Conservation (phyloP, 495 filamentous ascomycete species). For the Podospora comata region DNA sequence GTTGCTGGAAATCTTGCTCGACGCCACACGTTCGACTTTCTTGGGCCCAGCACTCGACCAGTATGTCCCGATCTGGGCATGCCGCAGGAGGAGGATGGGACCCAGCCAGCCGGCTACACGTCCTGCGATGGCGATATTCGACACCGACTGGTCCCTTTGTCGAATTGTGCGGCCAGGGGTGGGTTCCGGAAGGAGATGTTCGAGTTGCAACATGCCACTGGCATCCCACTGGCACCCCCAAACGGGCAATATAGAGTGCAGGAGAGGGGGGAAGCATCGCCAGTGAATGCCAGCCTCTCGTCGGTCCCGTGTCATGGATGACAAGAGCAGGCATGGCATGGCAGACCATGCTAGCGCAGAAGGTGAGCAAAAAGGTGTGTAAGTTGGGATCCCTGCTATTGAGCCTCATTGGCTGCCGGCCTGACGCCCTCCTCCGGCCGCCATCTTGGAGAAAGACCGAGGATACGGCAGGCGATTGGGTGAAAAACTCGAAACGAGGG, state of each 20-base stretch:
- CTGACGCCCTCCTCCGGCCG: slow-evolving; percentile 31
- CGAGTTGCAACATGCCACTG: neutral
- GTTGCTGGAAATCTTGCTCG: slow-evolving; percentile 6
- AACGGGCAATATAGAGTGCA: slow-evolving; percentile 26
- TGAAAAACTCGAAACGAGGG: slow-evolving; percentile 16
- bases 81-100: slow-evolving; percentile 12
- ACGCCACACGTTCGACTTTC: slow-evolving; percentile 16
- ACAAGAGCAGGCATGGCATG: slow-evolving; percentile 8
- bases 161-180: neutral
- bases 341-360: slow-evolving; percentile 33
- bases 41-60: neutral
- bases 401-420: slow-evolving; percentile 35
- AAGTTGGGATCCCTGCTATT: slow-evolving; percentile 36
- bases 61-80: slow-evolving; percentile 18
- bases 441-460: slow-evolving; percentile 31
- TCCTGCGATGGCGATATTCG: neutral
- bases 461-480: slow-evolving; percentile 26
- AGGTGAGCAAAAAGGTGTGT: slow-evolving; percentile 37
- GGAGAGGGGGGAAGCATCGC: slow-evolving; percentile 18
- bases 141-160: neutral
- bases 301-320: slow-evolving; percentile 27
- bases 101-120: slow-evolving; percentile 5
- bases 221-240: slow-evolving; percentile 4
- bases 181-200: neutral
- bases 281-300: slow-evolving; percentile 28